Percentiles rank a stretch among this genome's conserved stretches.
Conservation (phyloP, 2,329 filamentous ascomycete species). For the Cercospora berteroae region DNA sequence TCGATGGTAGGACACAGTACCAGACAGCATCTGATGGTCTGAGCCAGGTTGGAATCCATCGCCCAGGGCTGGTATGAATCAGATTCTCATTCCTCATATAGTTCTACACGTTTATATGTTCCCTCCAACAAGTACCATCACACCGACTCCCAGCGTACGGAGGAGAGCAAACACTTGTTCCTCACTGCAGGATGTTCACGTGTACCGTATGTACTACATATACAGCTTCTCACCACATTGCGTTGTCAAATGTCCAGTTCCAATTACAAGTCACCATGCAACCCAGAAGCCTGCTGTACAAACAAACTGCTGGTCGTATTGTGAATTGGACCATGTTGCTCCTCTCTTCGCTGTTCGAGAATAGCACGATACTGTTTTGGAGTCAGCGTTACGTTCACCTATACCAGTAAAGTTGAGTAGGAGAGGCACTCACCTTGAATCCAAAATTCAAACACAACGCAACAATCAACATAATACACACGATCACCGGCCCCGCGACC, state of each 20-base stretch:
- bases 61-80: background rate
- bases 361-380: background rate
- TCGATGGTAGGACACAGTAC: background rate
- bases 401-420: no score
- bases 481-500: constrained; percentile 75
- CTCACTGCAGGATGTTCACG: background rate
- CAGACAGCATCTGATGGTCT: background rate
- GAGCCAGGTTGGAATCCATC: background rate
- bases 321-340: background rate
- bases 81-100: background rate
- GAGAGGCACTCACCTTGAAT: constrained; percentile 64
- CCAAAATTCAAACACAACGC: constrained; percentile 84
- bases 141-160: background rate
- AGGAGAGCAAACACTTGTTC: background rate
- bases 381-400: no score
- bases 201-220: background rate
- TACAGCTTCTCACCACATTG: background rate
- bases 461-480: constrained; percentile 73
- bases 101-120: background rate
- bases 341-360: background rate
- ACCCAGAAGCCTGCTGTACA: background rate
- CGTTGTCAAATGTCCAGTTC: background rate
- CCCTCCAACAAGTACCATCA: background rate
- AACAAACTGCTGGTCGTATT: background rate
- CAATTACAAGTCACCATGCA: background rate